These are phyloP conservation scores for Ophiognomonia clavigignenti-juglandacearum DNA, from an alignment of 2,329 filamentous ascomycete species.

Conservation along the genomic window DNA sequence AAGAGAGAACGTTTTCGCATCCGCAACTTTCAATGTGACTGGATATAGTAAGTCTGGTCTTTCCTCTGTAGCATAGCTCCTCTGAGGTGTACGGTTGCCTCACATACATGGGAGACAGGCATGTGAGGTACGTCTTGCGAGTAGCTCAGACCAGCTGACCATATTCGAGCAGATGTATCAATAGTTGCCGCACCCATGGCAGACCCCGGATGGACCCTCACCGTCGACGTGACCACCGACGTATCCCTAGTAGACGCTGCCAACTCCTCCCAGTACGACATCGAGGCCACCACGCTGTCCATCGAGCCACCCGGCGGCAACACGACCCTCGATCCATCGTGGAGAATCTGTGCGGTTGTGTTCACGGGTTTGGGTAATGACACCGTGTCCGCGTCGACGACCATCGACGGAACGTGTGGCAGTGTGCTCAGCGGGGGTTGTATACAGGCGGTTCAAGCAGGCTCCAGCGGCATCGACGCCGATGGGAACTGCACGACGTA, in stretches of 20 bases:
- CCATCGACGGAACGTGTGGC: constrained; percentile 3
- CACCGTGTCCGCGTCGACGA: background rate
- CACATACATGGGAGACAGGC: background rate
- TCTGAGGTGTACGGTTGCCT: background rate
- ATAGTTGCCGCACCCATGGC: background rate
- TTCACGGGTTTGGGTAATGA: constrained; percentile 1
- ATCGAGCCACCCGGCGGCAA: background rate
- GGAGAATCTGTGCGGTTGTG: constrained; percentile 9
- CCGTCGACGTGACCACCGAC: constrained; percentile 3
- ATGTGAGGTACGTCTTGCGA: too few relatives aligned
- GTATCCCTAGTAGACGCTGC: constrained; percentile 7
- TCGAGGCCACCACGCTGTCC: constrained; percentile 8
- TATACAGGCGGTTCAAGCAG: background rate
- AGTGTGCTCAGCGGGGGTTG: background rate
- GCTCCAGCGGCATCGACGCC: constrained; percentile 4
- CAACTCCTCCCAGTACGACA: constrained; percentile 1
- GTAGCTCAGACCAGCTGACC: background rate
- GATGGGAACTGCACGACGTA: constrained; percentile 1
- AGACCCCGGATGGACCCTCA: constrained; percentile 6
- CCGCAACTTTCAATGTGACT: constrained; percentile 7
- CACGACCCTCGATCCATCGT: constrained; percentile 1
- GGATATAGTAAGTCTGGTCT: background rate
- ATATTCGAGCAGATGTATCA: constrained; percentile 1
- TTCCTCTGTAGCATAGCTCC: background rate
- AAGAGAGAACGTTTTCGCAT: background rate